phyloP scores from a whole-genome alignment of 352 stramenopile species.

The Thalassiosira mediterranea region DNA sequence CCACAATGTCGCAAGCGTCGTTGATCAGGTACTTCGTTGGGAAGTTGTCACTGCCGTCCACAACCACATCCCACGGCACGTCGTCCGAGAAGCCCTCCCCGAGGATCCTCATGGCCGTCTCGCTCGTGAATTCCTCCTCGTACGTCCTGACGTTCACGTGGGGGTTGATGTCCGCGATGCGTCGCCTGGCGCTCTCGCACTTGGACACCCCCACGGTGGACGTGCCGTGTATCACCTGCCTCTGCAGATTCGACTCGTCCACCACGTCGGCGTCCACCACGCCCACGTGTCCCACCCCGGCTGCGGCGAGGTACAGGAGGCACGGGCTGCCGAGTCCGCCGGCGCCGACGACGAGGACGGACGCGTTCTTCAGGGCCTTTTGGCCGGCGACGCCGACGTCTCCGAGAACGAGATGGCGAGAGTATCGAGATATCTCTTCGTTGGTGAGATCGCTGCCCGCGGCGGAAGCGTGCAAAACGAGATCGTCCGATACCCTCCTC shows the following conservation, averaged over 20 bases:
- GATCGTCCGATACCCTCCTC: no score
- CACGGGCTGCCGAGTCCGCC: conserved; percentile 93
- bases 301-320: conserved; percentile 92
- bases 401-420: conserved; percentile 84
- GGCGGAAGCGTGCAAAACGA: conserved; percentile 3
- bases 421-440: conserved; percentile 84
- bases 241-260: conserved; percentile 95
- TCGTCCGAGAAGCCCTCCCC: conserved; percentile 54
- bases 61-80: conserved; percentile 86
- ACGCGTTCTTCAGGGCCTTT: conserved; percentile 85
- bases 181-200: conserved; percentile 84
- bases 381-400: conserved; percentile 86
- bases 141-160: conserved; percentile 65
- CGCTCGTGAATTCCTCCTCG: conserved; percentile 76
- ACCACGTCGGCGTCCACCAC: conserved; percentile 93
- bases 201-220: conserved; percentile 86
- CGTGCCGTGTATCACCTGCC: conserved; percentile 92
- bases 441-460: conserved; percentile 50
- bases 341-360: conserved; percentile 90
- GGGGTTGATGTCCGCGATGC: conserved; percentile 77
- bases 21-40: conserved; percentile 92
- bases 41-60: conserved; percentile 96
- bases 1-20: conserved; percentile 87
- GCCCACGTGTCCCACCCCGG: conserved; percentile 91
- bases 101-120: conserved; percentile 69